phyloP scores from a whole-genome alignment of 495 filamentous ascomycete genomes.

The Talaromyces nanjingensis region DNA sequence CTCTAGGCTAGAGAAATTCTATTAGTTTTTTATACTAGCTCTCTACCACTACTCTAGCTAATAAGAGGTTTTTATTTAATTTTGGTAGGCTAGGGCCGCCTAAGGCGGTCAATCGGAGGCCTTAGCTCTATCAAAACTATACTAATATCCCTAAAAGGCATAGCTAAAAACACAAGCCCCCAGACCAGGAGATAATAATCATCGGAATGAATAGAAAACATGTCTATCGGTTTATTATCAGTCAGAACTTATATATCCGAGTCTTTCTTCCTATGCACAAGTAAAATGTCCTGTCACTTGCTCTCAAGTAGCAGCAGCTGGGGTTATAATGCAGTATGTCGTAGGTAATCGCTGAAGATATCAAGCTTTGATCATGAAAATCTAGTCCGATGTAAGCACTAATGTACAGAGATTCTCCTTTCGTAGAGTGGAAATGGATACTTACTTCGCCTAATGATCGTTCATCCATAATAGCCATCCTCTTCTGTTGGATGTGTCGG shows the following conservation, averaged over 20 bases:
- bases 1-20: too few relatives aligned
- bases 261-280: not conserved
- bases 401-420: not conserved
- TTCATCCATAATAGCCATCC: conserved; percentile 61
- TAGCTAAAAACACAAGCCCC: too few relatives aligned
- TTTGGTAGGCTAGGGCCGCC: not conserved
- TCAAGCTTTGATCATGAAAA: conserved; percentile 63
- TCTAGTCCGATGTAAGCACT: conserved; percentile 44
- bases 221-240: not conserved
- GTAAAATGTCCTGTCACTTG: not conserved
- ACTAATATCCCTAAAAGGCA: too few relatives aligned
- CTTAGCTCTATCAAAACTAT: too few relatives aligned
- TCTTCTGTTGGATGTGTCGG: conserved; percentile 73
- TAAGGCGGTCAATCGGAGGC: not conserved
- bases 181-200: not conserved
- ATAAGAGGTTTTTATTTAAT: too few relatives aligned
- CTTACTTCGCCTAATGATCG: conserved; percentile 71
- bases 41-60: too few relatives aligned
- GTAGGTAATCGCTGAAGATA: conserved; percentile 19
- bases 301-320: not conserved
- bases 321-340: not conserved
- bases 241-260: not conserved
- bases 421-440: conserved; percentile 4
- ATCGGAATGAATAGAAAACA: not conserved
- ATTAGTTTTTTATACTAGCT: too few relatives aligned